Evolutionary conservation across 768 basidiomycete genomes (phyloP), one percentile per base, ranked within the genome.

Genomic region (Podaxis sp.): DNA sequence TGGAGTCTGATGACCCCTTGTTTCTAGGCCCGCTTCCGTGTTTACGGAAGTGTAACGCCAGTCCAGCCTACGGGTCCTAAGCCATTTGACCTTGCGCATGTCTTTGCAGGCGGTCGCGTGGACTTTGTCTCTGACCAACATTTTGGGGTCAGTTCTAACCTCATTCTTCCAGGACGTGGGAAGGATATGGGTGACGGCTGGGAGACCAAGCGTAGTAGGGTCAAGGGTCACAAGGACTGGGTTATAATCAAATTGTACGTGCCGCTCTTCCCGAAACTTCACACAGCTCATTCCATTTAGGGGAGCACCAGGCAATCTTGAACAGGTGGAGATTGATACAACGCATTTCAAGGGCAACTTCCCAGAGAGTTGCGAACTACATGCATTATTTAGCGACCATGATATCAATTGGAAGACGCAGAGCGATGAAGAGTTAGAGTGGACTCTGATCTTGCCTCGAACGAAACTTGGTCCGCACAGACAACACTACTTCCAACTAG

Each of bases 131-230:
- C 93, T 46, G 93, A 99, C 74, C 94, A 98, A 69, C 96, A 99
- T 75, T 99, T 91, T 66, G 95, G 95, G 21, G 83, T 90, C 9
- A 96, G 95, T 3, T 83, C 88, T 3, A 98, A 99, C 72, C 76
- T 99, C 62, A 85, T 98, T 50, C 77, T 97, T 40, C 95, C 96
- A 1, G 96, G 96, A 28, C 76, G 95, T 72, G 96, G 92, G 27
- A 88, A 87, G 69, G 89, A 96, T 67, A 99, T 99, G 94, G 87
- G 95, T 4, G 95, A 97, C 69, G 97, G 97, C 3, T 99, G 97
- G 97, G 97, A 99, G 75, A 98, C 96, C 2, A 93, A 90, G 71
- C 81, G 97, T 62, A 95, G 90, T 68, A 81, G 92, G 56, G 78
- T 76, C 46, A 81, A 82, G 57, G 93, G 82, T 40, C 94, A 95